A percentile compares a stretch with the other conserved stretches of the same genome.
phyloP scores from a whole-genome alignment of 148 eudicot species.

The Rheum nobile region DNA sequence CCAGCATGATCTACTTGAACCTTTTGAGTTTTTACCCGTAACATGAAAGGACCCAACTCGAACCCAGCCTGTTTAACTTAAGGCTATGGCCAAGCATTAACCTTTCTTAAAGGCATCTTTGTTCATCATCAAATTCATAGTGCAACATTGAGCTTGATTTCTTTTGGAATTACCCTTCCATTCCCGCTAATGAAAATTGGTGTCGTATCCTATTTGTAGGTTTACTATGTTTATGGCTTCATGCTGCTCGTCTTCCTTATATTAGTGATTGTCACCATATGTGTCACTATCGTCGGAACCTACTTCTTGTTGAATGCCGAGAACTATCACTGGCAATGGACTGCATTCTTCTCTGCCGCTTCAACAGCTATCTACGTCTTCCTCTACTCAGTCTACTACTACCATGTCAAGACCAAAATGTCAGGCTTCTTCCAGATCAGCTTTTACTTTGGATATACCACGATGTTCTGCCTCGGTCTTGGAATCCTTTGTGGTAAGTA shows the following conservation, averaged over 20 bases:
- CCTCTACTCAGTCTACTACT: constrained; percentile 83
- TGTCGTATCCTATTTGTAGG: constrained; percentile 32
- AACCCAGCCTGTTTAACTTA: not conserved
- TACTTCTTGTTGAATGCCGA: constrained; percentile 98
- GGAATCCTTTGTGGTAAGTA: constrained; percentile 80
- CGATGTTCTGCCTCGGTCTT: constrained; percentile 77
- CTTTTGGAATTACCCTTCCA: not conserved
- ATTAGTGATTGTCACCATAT: constrained; percentile 78
- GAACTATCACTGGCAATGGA: constrained; percentile 97
- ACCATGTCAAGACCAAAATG: constrained; percentile 89
- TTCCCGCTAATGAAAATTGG: not conserved
- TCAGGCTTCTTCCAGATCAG: constrained; percentile 96
- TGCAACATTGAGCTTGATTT: not conserved
- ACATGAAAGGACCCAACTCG: not conserved
- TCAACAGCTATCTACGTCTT: constrained; percentile 83
- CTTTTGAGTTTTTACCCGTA: not conserved
- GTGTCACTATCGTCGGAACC: constrained; percentile 96
- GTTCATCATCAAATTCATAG: not conserved
- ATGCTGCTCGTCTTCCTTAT: constrained; percentile 91
- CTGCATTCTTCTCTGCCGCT: constrained; percentile 84
- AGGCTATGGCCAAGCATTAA: not conserved
- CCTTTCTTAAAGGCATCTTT: not conserved
- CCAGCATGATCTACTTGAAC: not conserved
- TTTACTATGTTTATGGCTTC: constrained; percentile 90
- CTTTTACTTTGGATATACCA: constrained; percentile 89